Evolutionary conservation across 345 rosid genomes (phyloP), one percentile per base, ranked within the genome.

Genomic region (Ailanthus altissimus): DNA sequence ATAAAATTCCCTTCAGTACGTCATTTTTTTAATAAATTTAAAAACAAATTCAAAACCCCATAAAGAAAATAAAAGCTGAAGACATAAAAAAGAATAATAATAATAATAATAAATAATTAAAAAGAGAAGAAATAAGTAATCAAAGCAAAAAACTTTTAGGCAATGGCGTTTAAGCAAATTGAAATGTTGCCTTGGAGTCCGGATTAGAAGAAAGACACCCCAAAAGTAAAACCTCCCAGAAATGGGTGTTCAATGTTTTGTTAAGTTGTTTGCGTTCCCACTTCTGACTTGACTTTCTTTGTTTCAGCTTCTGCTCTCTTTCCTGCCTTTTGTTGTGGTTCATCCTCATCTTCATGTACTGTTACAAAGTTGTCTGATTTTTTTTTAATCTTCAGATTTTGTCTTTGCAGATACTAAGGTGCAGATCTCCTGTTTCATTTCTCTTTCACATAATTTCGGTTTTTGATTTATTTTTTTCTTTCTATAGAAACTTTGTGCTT

Each of bases 111-210:
- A 32, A 32, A 32, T 32, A 50, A 20, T 20, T 50, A 51, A 51
- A 51, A 51, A 15, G 5, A 51, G 15, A 49, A 53, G 20, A 20
- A 54, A 54, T 54, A 54, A 54, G n/a, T 54, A 54, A 54, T n/a
- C n/a, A n/a, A n/a, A n/a, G n/a, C n/a, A 51, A 5, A 54, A 21
- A 6, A n/a, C 10, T 3, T n/a, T 7, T n/a, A 1, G 26, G 26
- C 18, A 8, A 6, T 21, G 11, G 6, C 6, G 18, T 38, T 60
- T 11, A 46, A 60, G 40, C n/a, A 6, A 73, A 59, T 73, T 73
- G 45, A 73, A 59, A 63, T 42, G 67, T 5, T 58, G 42, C 60
- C 26, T 58, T 73, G 76, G 51, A 73, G 66, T 59, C 76, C 76
- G 76, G 26, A 15, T 14, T 43, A 16, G 16, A 0, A 5, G n/a